A percentile compares a stretch with the other conserved stretches of the same genome.
These are phyloP conservation scores for Ricinus communis DNA, from an alignment of 345 rosid species.

Conservation along the genomic window DNA sequence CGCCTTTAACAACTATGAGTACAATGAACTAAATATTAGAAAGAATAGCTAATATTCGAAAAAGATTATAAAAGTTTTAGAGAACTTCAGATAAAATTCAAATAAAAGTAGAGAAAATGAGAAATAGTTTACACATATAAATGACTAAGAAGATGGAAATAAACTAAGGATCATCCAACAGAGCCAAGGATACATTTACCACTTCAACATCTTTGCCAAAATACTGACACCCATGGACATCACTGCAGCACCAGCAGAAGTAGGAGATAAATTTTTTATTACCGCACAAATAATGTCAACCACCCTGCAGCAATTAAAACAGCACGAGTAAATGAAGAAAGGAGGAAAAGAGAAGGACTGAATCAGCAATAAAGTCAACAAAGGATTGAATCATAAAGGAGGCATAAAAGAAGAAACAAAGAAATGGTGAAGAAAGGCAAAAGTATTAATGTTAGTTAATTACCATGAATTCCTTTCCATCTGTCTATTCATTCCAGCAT, in stretches of 20 bases:
- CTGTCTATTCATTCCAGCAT: constrained; percentile 37
- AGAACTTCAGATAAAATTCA: not conserved
- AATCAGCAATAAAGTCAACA: constrained; percentile 4
- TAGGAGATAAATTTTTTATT: constrained; percentile 54
- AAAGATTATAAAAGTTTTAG: not conserved
- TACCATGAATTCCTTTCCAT: constrained; percentile 70
- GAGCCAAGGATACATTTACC: constrained; percentile 42
- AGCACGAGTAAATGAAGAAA: not conserved
- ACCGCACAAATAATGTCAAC: constrained; percentile 70
- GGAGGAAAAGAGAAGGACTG: not conserved
- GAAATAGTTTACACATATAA: not conserved
- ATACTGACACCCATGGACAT: constrained; percentile 74
- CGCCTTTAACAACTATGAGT: no score
- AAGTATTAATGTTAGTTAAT: constrained; percentile 14
- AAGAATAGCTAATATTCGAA: not conserved
- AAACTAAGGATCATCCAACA: not conserved
- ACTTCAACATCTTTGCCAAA: constrained; percentile 68
- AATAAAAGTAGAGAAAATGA: not conserved
- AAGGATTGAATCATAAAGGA: not conserved
- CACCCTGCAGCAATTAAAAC: constrained; percentile 49
- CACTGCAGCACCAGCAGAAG: constrained; percentile 55
- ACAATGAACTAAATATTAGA: not conserved
- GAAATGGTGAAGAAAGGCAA: constrained; percentile 8
- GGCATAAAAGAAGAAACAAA: not conserved
- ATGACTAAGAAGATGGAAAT: constrained; percentile 4